Conservation (phyloP, 805 yeast species). For the Wickerhamomyces strasburgensis region DNA sequence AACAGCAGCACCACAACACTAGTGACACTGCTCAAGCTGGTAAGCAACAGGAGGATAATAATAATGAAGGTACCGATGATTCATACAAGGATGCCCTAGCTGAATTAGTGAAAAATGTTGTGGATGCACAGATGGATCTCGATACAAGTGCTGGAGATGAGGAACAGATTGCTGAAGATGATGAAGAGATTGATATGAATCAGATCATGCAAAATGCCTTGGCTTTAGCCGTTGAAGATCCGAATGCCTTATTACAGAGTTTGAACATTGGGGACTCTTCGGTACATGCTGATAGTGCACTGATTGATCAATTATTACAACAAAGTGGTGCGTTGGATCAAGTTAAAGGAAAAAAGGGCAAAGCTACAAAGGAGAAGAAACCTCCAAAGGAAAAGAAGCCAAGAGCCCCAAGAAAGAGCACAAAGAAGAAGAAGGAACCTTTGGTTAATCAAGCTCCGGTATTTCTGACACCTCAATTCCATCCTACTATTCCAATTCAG, state of each 20-base stretch:
- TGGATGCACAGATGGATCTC: conserved; percentile 30
- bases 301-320: conserved; percentile 21
- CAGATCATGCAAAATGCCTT: conserved; percentile 74
- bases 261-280: conserved; percentile 25
- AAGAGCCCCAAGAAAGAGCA: conserved; percentile 24
- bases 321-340: conserved; percentile 19
- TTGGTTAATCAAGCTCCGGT: conserved; percentile 21
- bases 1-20: too few relatives aligned
- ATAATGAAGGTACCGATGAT: conserved; percentile 17
- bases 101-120: conserved; percentile 52
- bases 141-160: conserved; percentile 3
- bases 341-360: conserved; percentile 15
- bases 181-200: conserved; percentile 57
- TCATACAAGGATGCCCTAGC: conserved; percentile 50
- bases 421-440: conserved; percentile 24
- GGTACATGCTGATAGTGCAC: conserved; percentile 6
- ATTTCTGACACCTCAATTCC: conserved; percentile 6
- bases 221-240: conserved; percentile 69
- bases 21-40: too few relatives aligned
- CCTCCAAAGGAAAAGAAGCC: conserved; percentile 24
- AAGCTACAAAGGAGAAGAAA: conserved; percentile 20
- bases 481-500: conserved; percentile 14
- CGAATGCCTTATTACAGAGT: conserved; percentile 35
- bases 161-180: conserved; percentile 20
- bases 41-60: conserved; percentile 1